phyloP scores from a whole-genome alignment of 179 eudicot genomes.

The Gypsophila paniculata region DNA sequence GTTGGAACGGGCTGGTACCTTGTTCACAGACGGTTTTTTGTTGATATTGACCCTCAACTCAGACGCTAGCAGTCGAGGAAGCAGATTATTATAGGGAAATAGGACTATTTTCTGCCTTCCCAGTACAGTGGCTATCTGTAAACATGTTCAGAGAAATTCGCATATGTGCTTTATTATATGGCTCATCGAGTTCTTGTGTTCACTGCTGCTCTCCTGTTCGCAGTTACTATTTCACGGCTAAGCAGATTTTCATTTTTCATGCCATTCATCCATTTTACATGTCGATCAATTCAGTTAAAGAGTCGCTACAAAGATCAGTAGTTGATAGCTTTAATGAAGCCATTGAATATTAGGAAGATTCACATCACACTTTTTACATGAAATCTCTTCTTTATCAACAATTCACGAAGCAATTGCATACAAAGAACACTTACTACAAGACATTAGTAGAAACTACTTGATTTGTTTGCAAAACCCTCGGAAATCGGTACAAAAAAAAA shows the following conservation, averaged over 20 bases:
- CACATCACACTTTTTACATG: background rate
- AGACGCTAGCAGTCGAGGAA: conserved; percentile 5
- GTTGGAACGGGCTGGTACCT: no score
- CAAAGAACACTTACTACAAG: background rate
- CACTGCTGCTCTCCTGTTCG: background rate
- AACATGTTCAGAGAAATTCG: background rate
- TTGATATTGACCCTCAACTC: no score
- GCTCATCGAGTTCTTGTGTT: background rate
- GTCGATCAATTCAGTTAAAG: no score
- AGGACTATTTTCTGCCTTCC: background rate
- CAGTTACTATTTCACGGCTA: background rate
- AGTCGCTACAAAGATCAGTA: no score
- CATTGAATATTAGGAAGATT: no score
- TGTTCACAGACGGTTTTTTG: no score
- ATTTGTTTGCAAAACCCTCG: background rate
- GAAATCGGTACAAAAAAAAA: background rate
- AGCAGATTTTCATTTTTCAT: no score
- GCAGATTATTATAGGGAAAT: background rate
- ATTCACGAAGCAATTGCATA: background rate
- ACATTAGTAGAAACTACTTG: background rate
- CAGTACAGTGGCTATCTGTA: background rate
- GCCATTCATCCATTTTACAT: no score
- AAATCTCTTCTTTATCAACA: no score
- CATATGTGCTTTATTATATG: no score
- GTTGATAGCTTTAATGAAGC: no score